Conservation (phyloP, 1,284 basidiomycete species). For the Papiliotrema fonsecae region DNA sequence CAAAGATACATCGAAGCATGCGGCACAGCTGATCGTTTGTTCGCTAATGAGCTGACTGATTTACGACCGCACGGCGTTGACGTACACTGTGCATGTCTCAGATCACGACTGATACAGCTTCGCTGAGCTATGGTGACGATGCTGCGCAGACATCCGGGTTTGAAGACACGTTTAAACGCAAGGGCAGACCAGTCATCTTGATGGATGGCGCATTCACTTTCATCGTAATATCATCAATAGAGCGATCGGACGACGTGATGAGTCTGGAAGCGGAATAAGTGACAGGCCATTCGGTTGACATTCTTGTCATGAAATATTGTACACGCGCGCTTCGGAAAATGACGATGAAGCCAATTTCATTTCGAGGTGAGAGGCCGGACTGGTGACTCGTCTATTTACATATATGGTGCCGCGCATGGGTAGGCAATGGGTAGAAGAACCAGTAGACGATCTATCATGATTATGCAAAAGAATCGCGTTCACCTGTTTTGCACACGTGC, state of each 20-base stretch:
- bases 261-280: background rate
- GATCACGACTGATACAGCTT: slow-evolving; percentile 20
- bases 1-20: slow-evolving; percentile 30
- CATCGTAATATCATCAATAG: background rate
- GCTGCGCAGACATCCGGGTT: slow-evolving; percentile 36
- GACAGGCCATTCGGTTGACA: background rate
- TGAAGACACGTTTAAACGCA: slow-evolving; percentile 30
- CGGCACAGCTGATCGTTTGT: slow-evolving; percentile 42
- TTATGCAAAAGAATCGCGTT: too few species aligned
- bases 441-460: too few species aligned
- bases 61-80: background rate
- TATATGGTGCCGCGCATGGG: too few species aligned
- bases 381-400: too few species aligned
- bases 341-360: background rate
- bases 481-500: too few species aligned
- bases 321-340: background rate
- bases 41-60: slow-evolving; percentile 23
- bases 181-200: slow-evolving; percentile 39
- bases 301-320: background rate
- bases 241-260: background rate
- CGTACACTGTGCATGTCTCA: background rate
- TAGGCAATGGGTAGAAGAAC: too few species aligned
- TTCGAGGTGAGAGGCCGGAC: too few species aligned
- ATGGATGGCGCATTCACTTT: slow-evolving; percentile 21
- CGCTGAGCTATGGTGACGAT: slow-evolving; percentile 46